Base-by-base conservation (phyloP, 306 rosid species). In the Ochetophila trinervis region DNA sequence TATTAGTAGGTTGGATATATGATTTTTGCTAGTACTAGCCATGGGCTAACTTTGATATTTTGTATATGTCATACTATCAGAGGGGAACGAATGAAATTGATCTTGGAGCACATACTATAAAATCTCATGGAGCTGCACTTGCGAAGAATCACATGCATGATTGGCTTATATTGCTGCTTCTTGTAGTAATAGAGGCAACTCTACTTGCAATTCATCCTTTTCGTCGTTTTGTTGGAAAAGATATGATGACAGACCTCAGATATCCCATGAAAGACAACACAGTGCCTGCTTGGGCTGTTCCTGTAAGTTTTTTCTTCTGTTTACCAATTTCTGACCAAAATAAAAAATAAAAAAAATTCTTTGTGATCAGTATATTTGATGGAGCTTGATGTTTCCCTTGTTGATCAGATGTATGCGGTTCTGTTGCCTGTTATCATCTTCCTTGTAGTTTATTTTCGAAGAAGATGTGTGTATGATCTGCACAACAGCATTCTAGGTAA, bases 281-380 rank as follows among this genome's bases (percentile, higher is more conserved):
- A 8, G 95, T 93, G n/a, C 98, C 98, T 24, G 44, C 74, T 22
- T 93, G 98, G 98, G 79, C 98, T 58, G 95, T 93, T 60, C 96
- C 96, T 45, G 98, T 93, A 73, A 84, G 88, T 74, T 42, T 47
- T 23, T 66, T 35, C 3, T 22, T 11, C 65, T 65, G 54, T 30
- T 48, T 53, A 40, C 66, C 6, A 16, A 17, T 57, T 30, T 67
- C 54, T 21, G 40, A 17, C 30, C 44, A 62, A 14, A 18, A 23
- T 50, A 62, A 57, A 21, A 61, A 9, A 56, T 35, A 52, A 54
- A 56, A 12, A 18, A 12, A 1, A 10, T 35, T 4, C 27, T 5
- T 59, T n/a, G 18, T 63, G 19, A 30, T 59, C 13, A 8, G 1
- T 49, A 4, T 27, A 9, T 42, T 59, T 67, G 69, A 35, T 34